Conservation (phyloP, 306 rosid genomes). For the Lathyrus aphaca region DNA sequence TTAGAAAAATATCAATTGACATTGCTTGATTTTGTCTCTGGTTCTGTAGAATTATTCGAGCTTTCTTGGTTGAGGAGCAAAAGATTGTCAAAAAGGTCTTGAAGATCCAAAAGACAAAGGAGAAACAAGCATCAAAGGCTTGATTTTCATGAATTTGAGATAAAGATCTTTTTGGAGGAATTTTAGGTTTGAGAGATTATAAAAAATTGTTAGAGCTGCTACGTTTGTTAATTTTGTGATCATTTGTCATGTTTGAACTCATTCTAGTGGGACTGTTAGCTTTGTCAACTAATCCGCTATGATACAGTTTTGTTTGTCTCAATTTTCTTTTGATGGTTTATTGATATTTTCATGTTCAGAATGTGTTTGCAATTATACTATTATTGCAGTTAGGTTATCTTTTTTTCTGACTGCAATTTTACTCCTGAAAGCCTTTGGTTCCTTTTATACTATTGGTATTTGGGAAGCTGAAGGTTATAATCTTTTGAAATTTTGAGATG, state of each 20-base stretch:
- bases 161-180: slow-evolving; percentile 37
- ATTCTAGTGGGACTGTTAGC: slow-evolving; percentile 35
- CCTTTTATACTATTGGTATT: too few species aligned
- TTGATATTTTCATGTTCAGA: not conserved
- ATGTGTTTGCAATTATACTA: not conserved
- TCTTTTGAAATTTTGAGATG: not conserved
- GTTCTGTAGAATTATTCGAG: slow-evolving; percentile 60
- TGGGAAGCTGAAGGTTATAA: too few species aligned
- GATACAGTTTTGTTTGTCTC: slow-evolving; percentile 46
- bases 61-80: slow-evolving; percentile 80
- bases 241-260: slow-evolving; percentile 37
- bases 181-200: slow-evolving; percentile 46
- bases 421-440: not conserved
- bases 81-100: slow-evolving; percentile 81
- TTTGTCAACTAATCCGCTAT: slow-evolving; percentile 43
- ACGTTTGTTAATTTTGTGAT: slow-evolving; percentile 40
- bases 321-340: slow-evolving; percentile 22
- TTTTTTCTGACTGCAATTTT: not conserved
- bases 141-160: slow-evolving; percentile 36
- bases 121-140: slow-evolving; percentile 59
- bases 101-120: slow-evolving; percentile 84
- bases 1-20: too few species aligned
- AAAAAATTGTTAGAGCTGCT: slow-evolving; percentile 37
- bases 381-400: not conserved
- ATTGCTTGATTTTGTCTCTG: not conserved